Evolutionary conservation across 768 basidiomycete genomes (phyloP).

Genomic region (Boletus insuetus): DNA sequence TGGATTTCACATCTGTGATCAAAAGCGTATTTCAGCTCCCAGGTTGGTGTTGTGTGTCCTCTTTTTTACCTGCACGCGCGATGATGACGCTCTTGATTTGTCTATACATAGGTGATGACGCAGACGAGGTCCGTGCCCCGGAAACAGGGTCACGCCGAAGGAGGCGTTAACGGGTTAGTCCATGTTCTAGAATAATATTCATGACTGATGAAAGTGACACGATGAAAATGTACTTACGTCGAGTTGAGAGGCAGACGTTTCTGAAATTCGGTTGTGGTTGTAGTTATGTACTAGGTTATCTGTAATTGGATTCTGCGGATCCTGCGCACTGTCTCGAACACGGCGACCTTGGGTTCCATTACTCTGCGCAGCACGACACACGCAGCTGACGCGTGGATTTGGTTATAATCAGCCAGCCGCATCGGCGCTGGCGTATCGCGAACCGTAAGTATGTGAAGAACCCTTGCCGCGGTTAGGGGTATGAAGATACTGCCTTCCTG

Average conservation of each 20-base stretch:
- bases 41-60: background rate
- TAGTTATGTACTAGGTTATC: background rate
- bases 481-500: background rate
- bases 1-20: constrained; percentile 18
- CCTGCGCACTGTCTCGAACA: background rate
- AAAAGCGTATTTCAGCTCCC: constrained; percentile 6
- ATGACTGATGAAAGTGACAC: too few relatives aligned
- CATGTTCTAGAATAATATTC: background rate
- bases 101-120: background rate
- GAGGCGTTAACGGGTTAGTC: too few relatives aligned
- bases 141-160: background rate
- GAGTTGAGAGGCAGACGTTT: background rate
- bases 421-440: constrained; percentile 10
- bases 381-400: constrained; percentile 10
- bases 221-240: constrained; percentile 7
- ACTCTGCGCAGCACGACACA: constrained; percentile 1
- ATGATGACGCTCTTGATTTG: background rate
- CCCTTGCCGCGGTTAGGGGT: constrained; percentile 14
- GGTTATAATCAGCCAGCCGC: constrained; percentile 1
- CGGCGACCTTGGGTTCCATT: background rate
- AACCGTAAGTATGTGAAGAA: background rate
- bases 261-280: background rate
- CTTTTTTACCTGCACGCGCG: background rate
- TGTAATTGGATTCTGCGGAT: background rate
- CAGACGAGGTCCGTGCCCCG: background rate